Conservation (phyloP, 2,329 filamentous ascomycete species). For the Xylariaceae sp. region DNA sequence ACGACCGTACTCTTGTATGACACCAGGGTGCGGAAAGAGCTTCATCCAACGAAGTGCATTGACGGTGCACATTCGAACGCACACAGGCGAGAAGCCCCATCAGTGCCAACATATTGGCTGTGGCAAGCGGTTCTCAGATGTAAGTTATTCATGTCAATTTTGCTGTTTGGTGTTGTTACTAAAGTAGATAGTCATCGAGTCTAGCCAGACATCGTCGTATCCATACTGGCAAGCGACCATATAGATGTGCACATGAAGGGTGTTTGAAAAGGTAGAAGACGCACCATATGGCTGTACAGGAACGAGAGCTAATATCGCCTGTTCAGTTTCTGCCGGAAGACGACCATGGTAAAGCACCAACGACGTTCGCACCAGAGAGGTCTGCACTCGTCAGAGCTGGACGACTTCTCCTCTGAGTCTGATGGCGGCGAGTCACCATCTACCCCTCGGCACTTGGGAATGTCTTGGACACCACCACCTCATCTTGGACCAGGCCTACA, state of each 20-base stretch:
- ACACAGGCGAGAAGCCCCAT: slow-evolving; percentile 75
- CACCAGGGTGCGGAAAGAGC: slow-evolving; percentile 68
- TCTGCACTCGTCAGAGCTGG: slow-evolving; percentile 60
- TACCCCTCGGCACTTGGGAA: slow-evolving; percentile 59
- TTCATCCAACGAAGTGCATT: slow-evolving; percentile 75
- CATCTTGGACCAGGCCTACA: slow-evolving; percentile 47
- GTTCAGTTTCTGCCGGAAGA: slow-evolving; percentile 72
- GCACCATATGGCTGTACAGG: slow-evolving; percentile 26
- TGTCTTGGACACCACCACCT: slow-evolving; percentile 57
- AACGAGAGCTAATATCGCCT: slow-evolving; percentile 13
- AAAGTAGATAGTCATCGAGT: slow-evolving; percentile 61
- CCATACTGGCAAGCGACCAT: slow-evolving; percentile 70
- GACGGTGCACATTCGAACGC: slow-evolving; percentile 73
- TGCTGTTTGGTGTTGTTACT: slow-evolving; percentile 1
- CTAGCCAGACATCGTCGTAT: slow-evolving; percentile 69
- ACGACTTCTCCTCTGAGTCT: slow-evolving; percentile 62
- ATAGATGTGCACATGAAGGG: slow-evolving; percentile 65
- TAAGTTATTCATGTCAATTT: slow-evolving; percentile 46
- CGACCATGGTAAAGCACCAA: slow-evolving; percentile 73
- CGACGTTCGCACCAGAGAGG: slow-evolving; percentile 66
- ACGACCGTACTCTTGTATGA: slow-evolving; percentile 67
- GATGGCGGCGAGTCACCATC: slow-evolving; percentile 64
- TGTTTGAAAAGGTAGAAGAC: slow-evolving; percentile 63
- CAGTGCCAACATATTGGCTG: slow-evolving; percentile 70
- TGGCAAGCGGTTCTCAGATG: slow-evolving; percentile 73